Evolutionary conservation across 805 yeast species (phyloP).

Genomic region (Lipomyces lipofer): DNA sequence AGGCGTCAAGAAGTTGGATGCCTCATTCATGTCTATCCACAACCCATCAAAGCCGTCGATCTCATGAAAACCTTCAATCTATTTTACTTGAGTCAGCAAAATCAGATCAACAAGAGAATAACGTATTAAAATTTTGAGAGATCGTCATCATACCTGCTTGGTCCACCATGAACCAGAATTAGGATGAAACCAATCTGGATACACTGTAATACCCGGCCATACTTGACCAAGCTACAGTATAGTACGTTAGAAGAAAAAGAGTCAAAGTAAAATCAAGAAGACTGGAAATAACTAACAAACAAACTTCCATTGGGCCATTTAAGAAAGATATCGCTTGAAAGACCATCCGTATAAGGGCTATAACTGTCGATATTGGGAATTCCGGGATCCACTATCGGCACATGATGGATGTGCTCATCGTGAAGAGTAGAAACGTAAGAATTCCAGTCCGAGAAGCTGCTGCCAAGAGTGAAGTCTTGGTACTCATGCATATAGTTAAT

Average conservation of each 20-base stretch:
- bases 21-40: conserved; percentile 82
- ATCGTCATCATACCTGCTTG: conserved; percentile 21
- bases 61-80: neutral
- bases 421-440: neutral
- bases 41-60: conserved; percentile 20
- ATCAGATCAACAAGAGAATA: neutral
- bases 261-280: neutral
- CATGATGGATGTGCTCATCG: conserved; percentile 3
- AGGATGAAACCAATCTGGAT: conserved; percentile 38
- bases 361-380: conserved; percentile 3
- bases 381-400: conserved; percentile 18
- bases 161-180: conserved; percentile 33
- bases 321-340: conserved; percentile 8
- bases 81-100: conserved; percentile 26
- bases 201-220: conserved; percentile 41
- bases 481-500: conserved; percentile 74
- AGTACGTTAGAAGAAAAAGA: neutral
- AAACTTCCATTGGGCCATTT: conserved; percentile 4
- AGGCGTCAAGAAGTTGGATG: conserved; percentile 16
- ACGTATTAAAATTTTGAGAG: conserved; percentile 1
- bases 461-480: conserved; percentile 78
- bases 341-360: conserved; percentile 7
- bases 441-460: neutral
- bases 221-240: conserved; percentile 38
- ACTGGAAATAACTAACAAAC: conserved; percentile 27